Evolutionary conservation across 805 yeast species (phyloP).

Genomic region (Lipomyces kockii): DNA sequence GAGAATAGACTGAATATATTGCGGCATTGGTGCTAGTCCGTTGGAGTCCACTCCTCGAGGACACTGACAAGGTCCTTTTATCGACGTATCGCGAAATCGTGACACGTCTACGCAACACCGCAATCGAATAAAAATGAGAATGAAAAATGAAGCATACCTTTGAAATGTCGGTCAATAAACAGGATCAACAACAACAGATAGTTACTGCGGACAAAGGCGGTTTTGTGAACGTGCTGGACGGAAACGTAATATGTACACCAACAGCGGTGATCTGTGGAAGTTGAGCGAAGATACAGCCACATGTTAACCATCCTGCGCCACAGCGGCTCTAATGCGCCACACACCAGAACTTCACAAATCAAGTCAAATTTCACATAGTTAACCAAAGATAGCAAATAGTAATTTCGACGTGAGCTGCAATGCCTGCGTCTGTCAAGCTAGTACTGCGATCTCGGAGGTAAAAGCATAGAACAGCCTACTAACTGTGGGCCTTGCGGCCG

Average conservation of each 20-base stretch:
- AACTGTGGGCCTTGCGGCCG: background rate
- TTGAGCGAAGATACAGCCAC: background rate
- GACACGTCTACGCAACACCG: too few relatives aligned
- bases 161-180: background rate
- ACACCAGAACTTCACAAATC: too few relatives aligned
- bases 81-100: too few relatives aligned
- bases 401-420: background rate
- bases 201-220: background rate
- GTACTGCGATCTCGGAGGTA: background rate
- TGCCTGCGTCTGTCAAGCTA: background rate
- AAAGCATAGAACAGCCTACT: background rate
- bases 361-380: too few relatives aligned
- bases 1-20: background rate
- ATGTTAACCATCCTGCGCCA: background rate
- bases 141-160: background rate
- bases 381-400: too few relatives aligned
- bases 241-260: background rate
- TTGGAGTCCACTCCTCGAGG: background rate
- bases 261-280: background rate
- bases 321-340: background rate
- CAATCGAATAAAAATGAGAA: background rate
- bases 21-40: background rate
- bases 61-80: background rate
- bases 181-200: background rate
- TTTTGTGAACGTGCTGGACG: background rate